Evolutionary conservation across 768 basidiomycete species (phyloP).

Genomic region (Pleurotus tuber-regium): DNA sequence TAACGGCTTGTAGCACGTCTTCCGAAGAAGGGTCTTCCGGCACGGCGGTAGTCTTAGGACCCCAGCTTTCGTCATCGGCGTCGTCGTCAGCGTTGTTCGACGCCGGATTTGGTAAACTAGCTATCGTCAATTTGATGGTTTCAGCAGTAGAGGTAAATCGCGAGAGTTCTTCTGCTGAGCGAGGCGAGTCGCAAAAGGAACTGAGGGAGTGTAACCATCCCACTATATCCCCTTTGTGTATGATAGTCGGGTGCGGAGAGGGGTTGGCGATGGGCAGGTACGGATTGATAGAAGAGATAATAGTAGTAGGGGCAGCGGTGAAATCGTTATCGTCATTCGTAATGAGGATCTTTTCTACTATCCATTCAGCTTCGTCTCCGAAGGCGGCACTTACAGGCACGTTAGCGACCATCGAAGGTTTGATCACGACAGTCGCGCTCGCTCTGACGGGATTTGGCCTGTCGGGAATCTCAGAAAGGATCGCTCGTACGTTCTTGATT

Average conservation of each 20-base stretch:
- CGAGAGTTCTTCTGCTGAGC: not conserved
- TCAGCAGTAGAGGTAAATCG: conserved; percentile 7
- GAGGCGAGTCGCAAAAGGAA: conserved; percentile 7
- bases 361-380: conserved; percentile 11
- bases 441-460: not conserved
- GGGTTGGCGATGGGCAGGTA: conserved; percentile 17
- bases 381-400: conserved; percentile 9
- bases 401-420: too few relatives aligned
- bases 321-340: conserved; percentile 12
- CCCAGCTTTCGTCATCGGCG: too few relatives aligned
- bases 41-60: too few relatives aligned
- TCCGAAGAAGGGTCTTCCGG: too few relatives aligned
- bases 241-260: conserved; percentile 3
- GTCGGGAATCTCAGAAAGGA: not conserved
- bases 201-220: conserved; percentile 11
- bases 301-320: too few relatives aligned
- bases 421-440: not conserved
- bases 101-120: conserved; percentile 3
- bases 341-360: too few relatives aligned
- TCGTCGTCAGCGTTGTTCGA: conserved; percentile 1
- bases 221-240: conserved; percentile 13
- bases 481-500: not conserved
- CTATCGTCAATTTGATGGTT: conserved; percentile 5
- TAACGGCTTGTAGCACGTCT: conserved; percentile 11
- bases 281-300: conserved; percentile 3